Base-by-base conservation (phyloP, 2,329 filamentous ascomycete species). In the Xylaria sp. region DNA sequence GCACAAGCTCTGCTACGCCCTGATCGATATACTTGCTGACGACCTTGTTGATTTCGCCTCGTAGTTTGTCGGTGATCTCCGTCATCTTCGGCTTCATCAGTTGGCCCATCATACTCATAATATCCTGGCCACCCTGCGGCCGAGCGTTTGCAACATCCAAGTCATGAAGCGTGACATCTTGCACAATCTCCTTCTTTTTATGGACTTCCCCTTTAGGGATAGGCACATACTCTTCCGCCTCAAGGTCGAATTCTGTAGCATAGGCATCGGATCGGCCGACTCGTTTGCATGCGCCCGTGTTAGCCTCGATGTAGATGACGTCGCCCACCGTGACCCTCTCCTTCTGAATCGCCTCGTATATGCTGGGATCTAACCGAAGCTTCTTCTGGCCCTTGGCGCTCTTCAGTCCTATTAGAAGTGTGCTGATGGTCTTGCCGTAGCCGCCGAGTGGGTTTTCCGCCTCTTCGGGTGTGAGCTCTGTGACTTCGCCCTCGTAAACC, bases 31-130 rank as follows among this genome's bases (percentile, higher is more conserved):
- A 99, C 81, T 95, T 94, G 86, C 94, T 97, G 74, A 99, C 96
- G 34, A 99, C 95, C 84, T 98, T 98, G 88, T 99, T 98, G 84
- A 99, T 98, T 84, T 99, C 96, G 64, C 89, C 85, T 69, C 96
- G 89, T 77, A 99, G 85, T 85, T 99, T 99, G 82, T 99, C 96
- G 34, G 96, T 99, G 78, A 99, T 98, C 81, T 99, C 96, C 5
- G 96, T 99, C 90, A 98, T 98, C 85, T 97, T 97, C 70, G 96
- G 96, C 87, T 98, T 98, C 94, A 98, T 98, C 78, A 99, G 84
- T 82, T 99, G 96, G 76, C 96, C 96, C 95, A 99, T 98, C 96
- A 99, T 98, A 84, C 94, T 98, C 94, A 99, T 98, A 73, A 99
- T 97, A 81, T 99, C 96, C 85, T 99, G 96, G 53, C 96, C 96